Evolutionary conservation across 495 filamentous ascomycete species (phyloP).

Genomic region (Penicillium cinerascens): DNA sequence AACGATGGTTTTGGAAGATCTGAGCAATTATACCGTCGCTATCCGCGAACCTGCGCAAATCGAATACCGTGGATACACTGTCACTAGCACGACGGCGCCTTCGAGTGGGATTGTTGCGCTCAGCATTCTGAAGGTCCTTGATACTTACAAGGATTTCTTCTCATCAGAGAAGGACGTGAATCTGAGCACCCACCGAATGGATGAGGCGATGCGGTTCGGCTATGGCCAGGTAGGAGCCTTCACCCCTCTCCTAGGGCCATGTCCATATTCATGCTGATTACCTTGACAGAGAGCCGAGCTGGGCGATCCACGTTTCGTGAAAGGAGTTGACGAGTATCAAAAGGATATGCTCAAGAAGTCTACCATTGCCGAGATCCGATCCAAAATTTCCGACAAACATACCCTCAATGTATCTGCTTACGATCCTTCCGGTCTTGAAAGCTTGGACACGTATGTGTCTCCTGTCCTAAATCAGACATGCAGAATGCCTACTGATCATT

Average conservation of each 20-base stretch:
- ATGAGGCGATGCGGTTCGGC: conserved; percentile 83
- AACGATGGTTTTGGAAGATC: conserved; percentile 77
- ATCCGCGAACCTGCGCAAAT: conserved; percentile 61
- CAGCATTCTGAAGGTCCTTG: conserved; percentile 71
- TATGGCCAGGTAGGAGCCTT: conserved; percentile 58
- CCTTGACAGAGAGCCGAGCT: conserved; percentile 54
- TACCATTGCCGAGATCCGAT: conserved; percentile 55
- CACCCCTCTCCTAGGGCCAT: too few species aligned
- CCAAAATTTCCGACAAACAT: conserved; percentile 63
- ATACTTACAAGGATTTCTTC: conserved; percentile 64
- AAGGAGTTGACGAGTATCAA: conserved; percentile 60
- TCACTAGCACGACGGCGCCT: conserved; percentile 68
- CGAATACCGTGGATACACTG: conserved; percentile 64
- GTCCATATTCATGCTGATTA: conserved; percentile 4
- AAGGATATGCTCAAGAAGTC: conserved; percentile 58
- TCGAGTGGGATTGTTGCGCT: conserved; percentile 70
- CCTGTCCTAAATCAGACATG: neutral
- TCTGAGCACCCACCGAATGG: conserved; percentile 71
- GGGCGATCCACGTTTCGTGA: conserved; percentile 74
- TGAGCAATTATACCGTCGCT: conserved; percentile 63
- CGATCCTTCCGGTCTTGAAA: conserved; percentile 59
- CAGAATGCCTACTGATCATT: neutral
- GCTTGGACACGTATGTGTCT: conserved; percentile 51
- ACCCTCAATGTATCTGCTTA: conserved; percentile 71
- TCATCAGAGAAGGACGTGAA: conserved; percentile 46